Percentiles rank a stretch among this genome's conserved stretches.
Conservation (phyloP, 73 alveolate species). For the Uronychia binucleata region DNA sequence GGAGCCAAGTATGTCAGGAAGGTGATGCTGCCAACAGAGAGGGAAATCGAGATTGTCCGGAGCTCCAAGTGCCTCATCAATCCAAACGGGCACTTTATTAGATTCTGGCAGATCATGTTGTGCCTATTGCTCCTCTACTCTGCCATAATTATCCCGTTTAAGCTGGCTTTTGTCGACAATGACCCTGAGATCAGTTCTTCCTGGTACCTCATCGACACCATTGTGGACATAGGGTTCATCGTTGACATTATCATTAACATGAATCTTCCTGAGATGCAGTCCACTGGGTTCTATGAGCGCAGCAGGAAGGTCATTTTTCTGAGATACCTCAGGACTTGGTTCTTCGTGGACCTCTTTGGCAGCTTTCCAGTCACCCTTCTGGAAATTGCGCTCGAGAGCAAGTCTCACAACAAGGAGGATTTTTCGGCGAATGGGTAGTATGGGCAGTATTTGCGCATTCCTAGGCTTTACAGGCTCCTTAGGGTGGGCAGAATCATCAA, state of each 20-base stretch:
- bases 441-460: too few species aligned
- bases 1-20: slow-evolving; percentile 37
- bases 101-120: slow-evolving; percentile 37
- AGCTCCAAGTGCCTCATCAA: background rate
- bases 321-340: background rate
- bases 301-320: background rate
- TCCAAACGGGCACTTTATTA: slow-evolving; percentile 34
- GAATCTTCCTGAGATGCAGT: slow-evolving; percentile 13
- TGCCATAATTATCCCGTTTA: slow-evolving; percentile 58
- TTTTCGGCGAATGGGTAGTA: too few species aligned
- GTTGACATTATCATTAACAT: slow-evolving; percentile 50
- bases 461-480: background rate
- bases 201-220: slow-evolving; percentile 31
- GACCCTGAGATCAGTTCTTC: background rate
- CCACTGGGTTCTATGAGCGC: background rate
- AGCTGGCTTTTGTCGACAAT: slow-evolving; percentile 43
- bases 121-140: slow-evolving; percentile 49
- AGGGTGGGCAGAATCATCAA: background rate
- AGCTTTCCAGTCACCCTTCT: background rate
- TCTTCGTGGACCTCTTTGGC: background rate
- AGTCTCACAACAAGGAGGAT: background rate
- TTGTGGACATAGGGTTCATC: slow-evolving; percentile 37
- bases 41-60: background rate
- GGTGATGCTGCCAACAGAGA: slow-evolving; percentile 39
- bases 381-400: background rate